Evolutionary conservation across 306 rosid genomes (phyloP).

Genomic region (Biancaea sappan): DNA sequence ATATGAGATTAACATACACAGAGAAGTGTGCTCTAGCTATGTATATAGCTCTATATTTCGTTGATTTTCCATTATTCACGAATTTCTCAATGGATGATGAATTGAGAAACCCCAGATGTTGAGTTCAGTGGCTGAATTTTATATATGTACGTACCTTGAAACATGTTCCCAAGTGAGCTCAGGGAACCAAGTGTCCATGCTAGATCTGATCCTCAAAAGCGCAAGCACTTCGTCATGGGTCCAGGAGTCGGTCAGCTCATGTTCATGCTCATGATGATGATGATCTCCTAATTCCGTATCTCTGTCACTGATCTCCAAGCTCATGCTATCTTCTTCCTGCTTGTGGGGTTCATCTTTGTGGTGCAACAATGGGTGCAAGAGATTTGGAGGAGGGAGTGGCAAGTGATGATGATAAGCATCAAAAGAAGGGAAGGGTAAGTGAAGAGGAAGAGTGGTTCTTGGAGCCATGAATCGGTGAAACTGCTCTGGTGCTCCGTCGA

Average conservation of each 20-base stretch:
- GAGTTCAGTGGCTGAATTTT: too few relatives aligned
- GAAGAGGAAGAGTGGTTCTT: conserved; percentile 51
- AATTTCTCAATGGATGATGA: background rate
- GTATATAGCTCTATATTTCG: background rate
- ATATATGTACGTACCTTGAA: conserved; percentile 57
- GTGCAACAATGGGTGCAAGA: conserved; percentile 43
- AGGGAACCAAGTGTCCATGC: conserved; percentile 72
- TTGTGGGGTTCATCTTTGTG: conserved; percentile 24
- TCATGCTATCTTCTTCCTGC: conserved; percentile 21
- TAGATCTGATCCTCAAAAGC: conserved; percentile 83
- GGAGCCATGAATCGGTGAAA: conserved; percentile 77
- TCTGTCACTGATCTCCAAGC: conserved; percentile 31
- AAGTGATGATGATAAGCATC: conserved; percentile 34
- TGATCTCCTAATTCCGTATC: conserved; percentile 24
- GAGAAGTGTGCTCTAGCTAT: too few relatives aligned
- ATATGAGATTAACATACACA: background rate
- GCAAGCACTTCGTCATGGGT: conserved; percentile 68
- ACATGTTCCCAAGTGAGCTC: conserved; percentile 87
- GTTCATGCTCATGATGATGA: conserved; percentile 17
- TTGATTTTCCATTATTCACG: background rate
- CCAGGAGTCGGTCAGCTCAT: conserved; percentile 57
- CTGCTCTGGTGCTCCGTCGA: conserved; percentile 73
- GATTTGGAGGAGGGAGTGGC: conserved; percentile 32
- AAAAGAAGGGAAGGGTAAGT: conserved; percentile 47
- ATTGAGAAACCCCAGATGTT: background rate